Evolutionary conservation across 139 green algal genomes (phyloP).

Genomic region (Gonium pectorale): DNA sequence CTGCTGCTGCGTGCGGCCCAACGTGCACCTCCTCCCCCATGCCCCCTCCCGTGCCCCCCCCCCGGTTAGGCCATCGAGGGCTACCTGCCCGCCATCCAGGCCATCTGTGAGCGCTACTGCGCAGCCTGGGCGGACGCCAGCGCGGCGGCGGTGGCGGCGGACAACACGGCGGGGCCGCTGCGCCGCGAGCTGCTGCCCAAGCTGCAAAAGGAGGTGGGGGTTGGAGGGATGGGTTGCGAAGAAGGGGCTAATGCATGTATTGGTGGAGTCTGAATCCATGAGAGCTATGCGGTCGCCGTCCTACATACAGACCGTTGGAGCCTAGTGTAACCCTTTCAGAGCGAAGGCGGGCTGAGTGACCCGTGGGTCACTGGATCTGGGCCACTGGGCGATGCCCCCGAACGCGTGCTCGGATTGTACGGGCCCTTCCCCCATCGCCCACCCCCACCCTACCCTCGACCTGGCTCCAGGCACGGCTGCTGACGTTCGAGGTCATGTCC

Average conservation of each 20-base stretch:
- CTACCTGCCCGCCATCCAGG: slow-evolving; percentile 7
- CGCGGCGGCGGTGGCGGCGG: not conserved
- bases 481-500: slow-evolving; percentile 29
- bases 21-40: not conserved
- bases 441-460: not conserved
- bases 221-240: no score
- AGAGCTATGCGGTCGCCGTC: no score
- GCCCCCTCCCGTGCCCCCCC: not conserved
- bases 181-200: not conserved
- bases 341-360: no score
- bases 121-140: not conserved
- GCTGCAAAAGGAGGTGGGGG: not conserved
- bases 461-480: not conserved
- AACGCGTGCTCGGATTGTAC: not conserved
- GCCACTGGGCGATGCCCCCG: no score
- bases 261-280: no score
- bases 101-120: slow-evolving; percentile 25
- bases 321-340: no score
- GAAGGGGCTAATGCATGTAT: no score
- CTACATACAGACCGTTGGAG: no score
- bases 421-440: not conserved
- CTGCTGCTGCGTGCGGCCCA: not conserved
- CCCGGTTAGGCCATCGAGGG: not conserved
- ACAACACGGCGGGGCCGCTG: not conserved
- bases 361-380: no score